Evolutionary conservation across 2,329 filamentous ascomycete genomes (phyloP).

Genomic region (Nannizzia gypsea): DNA sequence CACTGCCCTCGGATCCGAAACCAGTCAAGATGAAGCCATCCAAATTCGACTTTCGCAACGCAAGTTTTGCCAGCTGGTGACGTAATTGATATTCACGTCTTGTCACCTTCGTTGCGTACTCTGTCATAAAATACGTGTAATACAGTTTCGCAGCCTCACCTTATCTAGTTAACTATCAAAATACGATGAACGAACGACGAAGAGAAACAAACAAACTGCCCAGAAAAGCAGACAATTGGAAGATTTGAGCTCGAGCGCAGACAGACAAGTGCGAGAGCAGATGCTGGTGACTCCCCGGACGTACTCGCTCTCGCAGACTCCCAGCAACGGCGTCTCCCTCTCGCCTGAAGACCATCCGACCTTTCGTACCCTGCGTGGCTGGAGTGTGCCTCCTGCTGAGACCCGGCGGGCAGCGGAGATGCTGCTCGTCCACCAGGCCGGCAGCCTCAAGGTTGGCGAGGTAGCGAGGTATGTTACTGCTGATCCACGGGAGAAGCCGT

Average conservation of each 20-base stretch:
- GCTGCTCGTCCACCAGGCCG: conserved; percentile 83
- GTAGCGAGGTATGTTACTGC: conserved; percentile 57
- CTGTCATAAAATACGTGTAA: background rate
- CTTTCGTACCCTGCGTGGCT: conserved; percentile 27
- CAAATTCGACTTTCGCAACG: conserved; percentile 42
- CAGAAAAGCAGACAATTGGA: too few species aligned
- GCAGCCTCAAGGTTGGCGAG: conserved; percentile 87
- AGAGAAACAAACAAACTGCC: background rate
- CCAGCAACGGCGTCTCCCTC: conserved; percentile 21
- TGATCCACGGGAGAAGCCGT: background rate
- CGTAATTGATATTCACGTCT: background rate
- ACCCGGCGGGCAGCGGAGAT: conserved; percentile 40
- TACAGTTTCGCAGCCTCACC: background rate
- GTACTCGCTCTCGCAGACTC: conserved; percentile 31
- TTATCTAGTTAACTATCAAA: background rate
- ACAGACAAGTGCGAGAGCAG: conserved; percentile 14
- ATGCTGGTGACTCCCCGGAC: conserved; percentile 36
- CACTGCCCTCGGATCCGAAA: too few species aligned
- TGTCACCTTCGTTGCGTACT: background rate
- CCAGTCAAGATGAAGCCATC: conserved; percentile 26
- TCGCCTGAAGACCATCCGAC: conserved; percentile 17
- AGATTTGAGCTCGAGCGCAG: conserved; percentile 7
- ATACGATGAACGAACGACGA: background rate
- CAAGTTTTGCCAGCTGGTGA: conserved; percentile 10
- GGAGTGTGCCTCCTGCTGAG: conserved; percentile 21